Evolutionary conservation across 257 asterid species (phyloP).

Genomic region (Rhazya stricta): DNA sequence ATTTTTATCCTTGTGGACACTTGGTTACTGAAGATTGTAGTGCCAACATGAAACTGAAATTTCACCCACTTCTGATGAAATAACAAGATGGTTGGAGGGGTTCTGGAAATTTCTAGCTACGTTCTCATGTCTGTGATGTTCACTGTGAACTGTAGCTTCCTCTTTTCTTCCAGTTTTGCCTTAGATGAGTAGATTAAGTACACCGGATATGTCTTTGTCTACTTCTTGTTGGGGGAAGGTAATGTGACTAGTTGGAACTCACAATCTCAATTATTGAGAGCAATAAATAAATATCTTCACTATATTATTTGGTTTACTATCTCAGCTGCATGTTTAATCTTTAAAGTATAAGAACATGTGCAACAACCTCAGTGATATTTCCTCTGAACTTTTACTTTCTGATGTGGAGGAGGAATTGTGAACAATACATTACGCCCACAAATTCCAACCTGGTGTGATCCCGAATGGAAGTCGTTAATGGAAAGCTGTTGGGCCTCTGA

Average conservation of each 20-base stretch:
- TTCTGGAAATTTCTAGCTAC: background rate
- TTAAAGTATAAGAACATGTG: background rate
- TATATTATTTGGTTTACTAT: background rate
- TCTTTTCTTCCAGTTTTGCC: background rate
- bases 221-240: background rate
- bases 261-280: background rate
- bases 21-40: background rate
- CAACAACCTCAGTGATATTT: background rate
- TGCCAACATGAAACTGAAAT: background rate
- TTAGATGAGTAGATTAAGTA: background rate
- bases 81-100: background rate
- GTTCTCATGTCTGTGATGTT: background rate
- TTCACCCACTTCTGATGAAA: background rate
- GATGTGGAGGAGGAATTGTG: slow-evolving; percentile 74
- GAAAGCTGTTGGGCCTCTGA: slow-evolving; percentile 85
- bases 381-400: slow-evolving; percentile 4
- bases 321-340: background rate
- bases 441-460: slow-evolving; percentile 96
- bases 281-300: background rate
- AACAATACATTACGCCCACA: slow-evolving; percentile 86
- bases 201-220: background rate
- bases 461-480: slow-evolving; percentile 96
- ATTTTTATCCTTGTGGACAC: background rate
- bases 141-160: background rate
- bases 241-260: background rate